Percentiles rank a stretch among this genome's conserved stretches.
phyloP scores from a whole-genome alignment of 2,329 filamentous ascomycete genomes.

The Ceratocystiopsis sp. region DNA sequence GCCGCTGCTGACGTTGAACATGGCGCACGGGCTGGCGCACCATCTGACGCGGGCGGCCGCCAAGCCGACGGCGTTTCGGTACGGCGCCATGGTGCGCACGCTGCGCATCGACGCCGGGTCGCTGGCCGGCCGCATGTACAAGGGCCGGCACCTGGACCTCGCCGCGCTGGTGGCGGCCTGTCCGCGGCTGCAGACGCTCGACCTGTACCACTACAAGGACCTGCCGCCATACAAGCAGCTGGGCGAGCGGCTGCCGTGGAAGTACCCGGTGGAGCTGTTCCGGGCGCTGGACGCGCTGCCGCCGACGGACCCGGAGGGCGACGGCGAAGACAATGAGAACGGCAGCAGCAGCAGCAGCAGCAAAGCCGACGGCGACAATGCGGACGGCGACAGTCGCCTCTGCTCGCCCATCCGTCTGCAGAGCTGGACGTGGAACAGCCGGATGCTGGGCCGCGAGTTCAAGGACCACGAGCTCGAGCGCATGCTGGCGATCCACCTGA shows the following conservation, averaged over 20 bases:
- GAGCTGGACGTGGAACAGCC: constrained; percentile 46
- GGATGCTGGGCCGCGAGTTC: constrained; percentile 22
- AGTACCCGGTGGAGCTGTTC: constrained; percentile 51
- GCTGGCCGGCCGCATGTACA: constrained; percentile 34
- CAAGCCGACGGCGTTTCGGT: constrained; percentile 38
- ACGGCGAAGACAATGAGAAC: constrained; percentile 6
- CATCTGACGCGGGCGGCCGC: constrained; percentile 30
- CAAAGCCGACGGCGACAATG: no score
- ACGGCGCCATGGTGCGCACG: constrained; percentile 52
- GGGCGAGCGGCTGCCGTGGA: constrained; percentile 45
- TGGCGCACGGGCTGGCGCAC: constrained; percentile 26
- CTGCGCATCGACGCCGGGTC: constrained; percentile 52
- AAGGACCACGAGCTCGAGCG: constrained; percentile 27
- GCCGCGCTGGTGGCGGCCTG: constrained; percentile 41
- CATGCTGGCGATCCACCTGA: constrained; percentile 34
- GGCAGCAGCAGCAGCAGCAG: neutral
- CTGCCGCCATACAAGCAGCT: constrained; percentile 46
- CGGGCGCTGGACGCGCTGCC: constrained; percentile 34
- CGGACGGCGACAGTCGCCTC: no score
- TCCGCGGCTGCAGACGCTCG: constrained; percentile 49
- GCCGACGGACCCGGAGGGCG: constrained; percentile 4
- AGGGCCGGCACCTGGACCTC: constrained; percentile 28
- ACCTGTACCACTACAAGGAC: constrained; percentile 56
- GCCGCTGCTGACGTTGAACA: constrained; percentile 34
- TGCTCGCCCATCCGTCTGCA: constrained; percentile 15